These are phyloP conservation scores for Saturnispora kantuleensis DNA, from an alignment of 805 yeast species.

Conservation along the genomic window DNA sequence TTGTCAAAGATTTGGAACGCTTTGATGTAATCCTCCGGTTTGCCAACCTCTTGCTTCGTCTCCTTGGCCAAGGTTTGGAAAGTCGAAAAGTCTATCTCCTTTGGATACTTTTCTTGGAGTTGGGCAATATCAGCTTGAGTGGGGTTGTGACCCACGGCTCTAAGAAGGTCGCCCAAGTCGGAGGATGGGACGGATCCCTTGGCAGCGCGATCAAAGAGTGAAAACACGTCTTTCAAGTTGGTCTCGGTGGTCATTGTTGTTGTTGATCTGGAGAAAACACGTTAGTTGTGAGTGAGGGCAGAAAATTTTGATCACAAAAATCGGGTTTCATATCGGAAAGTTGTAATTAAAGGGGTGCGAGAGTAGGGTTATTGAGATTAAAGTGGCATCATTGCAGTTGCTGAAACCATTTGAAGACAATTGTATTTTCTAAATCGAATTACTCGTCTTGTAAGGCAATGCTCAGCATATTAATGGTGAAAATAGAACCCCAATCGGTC, in stretches of 20 bases:
- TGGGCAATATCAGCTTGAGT: slow-evolving; percentile 78
- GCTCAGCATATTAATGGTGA: too few relatives aligned
- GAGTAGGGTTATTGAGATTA: too few relatives aligned
- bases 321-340: too few relatives aligned
- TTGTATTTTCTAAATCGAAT: too few relatives aligned
- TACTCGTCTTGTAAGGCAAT: too few relatives aligned
- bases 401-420: too few relatives aligned
- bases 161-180: slow-evolving; percentile 81
- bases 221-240: slow-evolving; percentile 82
- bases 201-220: slow-evolving; percentile 92
- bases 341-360: too few relatives aligned
- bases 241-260: slow-evolving; percentile 20
- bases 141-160: slow-evolving; percentile 98
- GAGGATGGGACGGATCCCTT: slow-evolving; percentile 81
- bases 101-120: slow-evolving; percentile 30
- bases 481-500: too few relatives aligned
- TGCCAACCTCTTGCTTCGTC: slow-evolving; percentile 80
- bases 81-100: slow-evolving; percentile 61
- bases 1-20: slow-evolving; percentile 97
- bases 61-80: slow-evolving; percentile 70
- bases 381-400: too few relatives aligned
- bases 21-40: slow-evolving; percentile 86
- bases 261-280: background rate
- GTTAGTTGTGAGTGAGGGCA: too few relatives aligned
- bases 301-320: too few relatives aligned